Evolutionary conservation across 768 basidiomycete species (phyloP).

Genomic region (Lactarius pseudohatsudake): DNA sequence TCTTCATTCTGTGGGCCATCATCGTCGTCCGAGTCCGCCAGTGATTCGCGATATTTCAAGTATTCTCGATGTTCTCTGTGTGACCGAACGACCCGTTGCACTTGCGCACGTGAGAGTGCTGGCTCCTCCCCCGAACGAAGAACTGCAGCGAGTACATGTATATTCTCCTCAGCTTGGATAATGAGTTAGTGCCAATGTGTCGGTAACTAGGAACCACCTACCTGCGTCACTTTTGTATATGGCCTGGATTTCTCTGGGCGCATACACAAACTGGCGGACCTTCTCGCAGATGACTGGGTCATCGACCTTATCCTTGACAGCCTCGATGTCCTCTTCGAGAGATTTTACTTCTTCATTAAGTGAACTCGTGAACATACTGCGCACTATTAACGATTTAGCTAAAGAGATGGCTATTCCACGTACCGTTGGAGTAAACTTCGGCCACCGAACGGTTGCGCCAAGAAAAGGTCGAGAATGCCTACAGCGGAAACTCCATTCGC

Average conservation of each 20-base stretch:
- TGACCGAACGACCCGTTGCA: conserved; percentile 76
- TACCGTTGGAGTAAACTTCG: conserved; percentile 89
- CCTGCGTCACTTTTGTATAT: conserved; percentile 79
- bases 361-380: conserved; percentile 93
- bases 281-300: conserved; percentile 88
- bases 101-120: conserved; percentile 68
- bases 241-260: conserved; percentile 84
- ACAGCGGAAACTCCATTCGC: not conserved
- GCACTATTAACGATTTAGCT: conserved; percentile 3
- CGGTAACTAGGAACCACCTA: conserved; percentile 37
- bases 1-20: conserved; percentile 93
- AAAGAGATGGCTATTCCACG: not conserved
- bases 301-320: conserved; percentile 85
- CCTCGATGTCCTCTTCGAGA: conserved; percentile 83
- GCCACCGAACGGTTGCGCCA: conserved; percentile 96
- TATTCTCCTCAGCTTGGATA: conserved; percentile 56
- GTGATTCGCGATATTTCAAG: conserved; percentile 51
- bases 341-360: conserved; percentile 85
- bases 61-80: conserved; percentile 81
- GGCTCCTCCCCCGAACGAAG: conserved; percentile 80
- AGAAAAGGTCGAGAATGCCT: conserved; percentile 87
- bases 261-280: conserved; percentile 81
- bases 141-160: conserved; percentile 77
- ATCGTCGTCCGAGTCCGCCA: conserved; percentile 87
- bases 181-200: conserved; percentile 9